Evolutionary conservation across 1,284 basidiomycete genomes (phyloP).

Genomic region (Heterobasidion parviporum): DNA sequence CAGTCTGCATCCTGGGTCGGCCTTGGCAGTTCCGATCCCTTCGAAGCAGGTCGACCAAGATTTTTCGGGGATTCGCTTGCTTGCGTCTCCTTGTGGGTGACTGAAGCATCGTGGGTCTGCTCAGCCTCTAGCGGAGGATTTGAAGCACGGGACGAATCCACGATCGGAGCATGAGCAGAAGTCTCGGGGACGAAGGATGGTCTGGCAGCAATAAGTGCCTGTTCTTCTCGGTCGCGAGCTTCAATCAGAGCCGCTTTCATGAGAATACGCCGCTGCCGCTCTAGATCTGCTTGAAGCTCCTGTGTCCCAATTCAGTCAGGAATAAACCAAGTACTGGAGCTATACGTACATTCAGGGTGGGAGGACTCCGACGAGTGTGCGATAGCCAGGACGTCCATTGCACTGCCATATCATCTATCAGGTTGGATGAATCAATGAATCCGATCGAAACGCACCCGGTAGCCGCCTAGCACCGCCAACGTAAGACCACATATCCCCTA

Average conservation of each 20-base stretch:
- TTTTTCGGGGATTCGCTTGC: neutral
- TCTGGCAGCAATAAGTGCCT: constrained; percentile 6
- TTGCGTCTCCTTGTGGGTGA: too few relatives aligned
- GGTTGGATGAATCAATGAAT: neutral
- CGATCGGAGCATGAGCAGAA: neutral
- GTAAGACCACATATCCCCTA: too few relatives aligned
- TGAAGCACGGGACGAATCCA: too few relatives aligned
- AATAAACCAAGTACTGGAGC: neutral
- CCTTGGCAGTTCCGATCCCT: constrained; percentile 1
- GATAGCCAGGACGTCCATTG: constrained; percentile 22
- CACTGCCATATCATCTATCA: constrained; percentile 10
- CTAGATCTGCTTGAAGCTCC: constrained; percentile 18
- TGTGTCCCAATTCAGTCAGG: constrained; percentile 2
- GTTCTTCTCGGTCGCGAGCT: constrained; percentile 17
- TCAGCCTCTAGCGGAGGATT: too few relatives aligned
- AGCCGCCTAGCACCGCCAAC: too few relatives aligned
- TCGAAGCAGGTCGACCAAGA: neutral
- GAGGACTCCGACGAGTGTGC: constrained; percentile 17
- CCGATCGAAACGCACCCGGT: too few relatives aligned
- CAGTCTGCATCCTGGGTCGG: constrained; percentile 7
- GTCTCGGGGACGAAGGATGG: neutral
- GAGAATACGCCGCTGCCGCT: constrained; percentile 14
- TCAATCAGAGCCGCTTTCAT: constrained; percentile 16
- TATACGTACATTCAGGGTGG: constrained; percentile 14
- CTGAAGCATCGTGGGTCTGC: too few relatives aligned